Base-by-base conservation (phyloP, 2,329 filamentous ascomycete species). In the Didymella pinodella region DNA sequence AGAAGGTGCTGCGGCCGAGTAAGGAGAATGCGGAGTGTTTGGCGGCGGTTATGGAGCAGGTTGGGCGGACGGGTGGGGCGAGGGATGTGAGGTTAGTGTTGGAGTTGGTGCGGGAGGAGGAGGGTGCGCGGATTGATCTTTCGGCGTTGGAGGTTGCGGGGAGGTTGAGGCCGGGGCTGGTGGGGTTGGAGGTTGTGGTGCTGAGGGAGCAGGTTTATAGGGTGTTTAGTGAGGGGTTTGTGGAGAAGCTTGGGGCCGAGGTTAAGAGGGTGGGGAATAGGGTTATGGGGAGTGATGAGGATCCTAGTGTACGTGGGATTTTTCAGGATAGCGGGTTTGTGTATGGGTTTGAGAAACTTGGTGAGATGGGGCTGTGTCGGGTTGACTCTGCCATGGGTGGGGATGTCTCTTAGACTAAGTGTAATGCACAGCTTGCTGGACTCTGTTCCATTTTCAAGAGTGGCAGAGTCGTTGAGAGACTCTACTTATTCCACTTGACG, bases 171-270 rank as follows among this genome's bases (percentile, higher is more conserved):
- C 56, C 41, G 7, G 47, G 40, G 8, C 40, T 59, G 32, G 28
- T 50, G 41, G 50, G n/a, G 18, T 20, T 59, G 50, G 56, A 59
- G 22, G 20, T 59, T 16, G 56, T 59, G 26, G 41, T 59, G 16
- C 20, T 59, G 56, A 54, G 56, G 40, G 56, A 59, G 50, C 56
- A 59, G 41, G 20, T 59, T 26, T 59, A 59, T 12, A 41, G 56
- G 1, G 22, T 34, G 41, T 59, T 43, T 22, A 59, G 32, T 12
- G 32, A 8, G 11, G 47, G 8, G 22, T 59, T 59, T 34, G 47
- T 54, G 2, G 50, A 59, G 34, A 40, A 50, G 14, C 22, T 59
- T 34, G 50, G 31, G 10, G 46, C 50, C 0, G 56, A 59, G 41
- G 34, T 59, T 10, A 59, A 54, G 41, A 50, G 46, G 11, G 47